Conservation (phyloP, 805 yeast genomes). For the Candida xiaguanensis region DNA sequence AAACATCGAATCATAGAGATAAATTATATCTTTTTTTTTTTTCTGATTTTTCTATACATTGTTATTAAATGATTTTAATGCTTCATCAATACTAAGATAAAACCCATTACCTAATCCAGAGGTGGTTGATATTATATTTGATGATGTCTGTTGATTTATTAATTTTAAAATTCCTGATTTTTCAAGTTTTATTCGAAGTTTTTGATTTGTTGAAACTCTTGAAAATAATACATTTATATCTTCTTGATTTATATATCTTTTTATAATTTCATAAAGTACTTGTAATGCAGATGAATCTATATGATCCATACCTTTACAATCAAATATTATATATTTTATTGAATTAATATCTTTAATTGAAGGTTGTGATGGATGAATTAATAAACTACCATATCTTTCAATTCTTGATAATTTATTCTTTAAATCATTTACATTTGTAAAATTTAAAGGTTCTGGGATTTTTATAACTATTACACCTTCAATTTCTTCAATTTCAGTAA, state of each 20-base stretch:
- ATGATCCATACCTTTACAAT: conserved; percentile 75
- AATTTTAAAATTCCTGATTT: conserved; percentile 50
- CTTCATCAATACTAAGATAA: conserved; percentile 54
- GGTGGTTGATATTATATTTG: conserved; percentile 2
- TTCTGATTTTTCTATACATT: conserved; percentile 3
- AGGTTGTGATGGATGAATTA: conserved; percentile 73
- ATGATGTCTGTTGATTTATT: conserved; percentile 15
- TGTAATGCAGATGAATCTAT: conserved; percentile 81
- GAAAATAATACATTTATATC: conserved; percentile 57
- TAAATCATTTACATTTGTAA: conserved; percentile 79
- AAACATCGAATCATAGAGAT: neutral
- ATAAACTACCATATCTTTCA: conserved; percentile 73
- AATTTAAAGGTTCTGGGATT: conserved; percentile 84
- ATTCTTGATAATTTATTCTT: conserved; percentile 62
- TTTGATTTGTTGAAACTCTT: conserved; percentile 48
- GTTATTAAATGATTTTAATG: conserved; percentile 43
- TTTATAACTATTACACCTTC: conserved; percentile 76
- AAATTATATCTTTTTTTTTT: neutral
- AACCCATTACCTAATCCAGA: conserved; percentile 24
- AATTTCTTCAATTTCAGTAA: conserved; percentile 41
- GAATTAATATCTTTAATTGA: conserved; percentile 37
- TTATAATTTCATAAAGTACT: conserved; percentile 58
- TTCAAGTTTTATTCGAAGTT: conserved; percentile 47
- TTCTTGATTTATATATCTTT: conserved; percentile 46
- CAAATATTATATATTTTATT: conserved; percentile 63